Conservation (phyloP, 768 basidiomycete species). For the Tylopilus sp. region DNA sequence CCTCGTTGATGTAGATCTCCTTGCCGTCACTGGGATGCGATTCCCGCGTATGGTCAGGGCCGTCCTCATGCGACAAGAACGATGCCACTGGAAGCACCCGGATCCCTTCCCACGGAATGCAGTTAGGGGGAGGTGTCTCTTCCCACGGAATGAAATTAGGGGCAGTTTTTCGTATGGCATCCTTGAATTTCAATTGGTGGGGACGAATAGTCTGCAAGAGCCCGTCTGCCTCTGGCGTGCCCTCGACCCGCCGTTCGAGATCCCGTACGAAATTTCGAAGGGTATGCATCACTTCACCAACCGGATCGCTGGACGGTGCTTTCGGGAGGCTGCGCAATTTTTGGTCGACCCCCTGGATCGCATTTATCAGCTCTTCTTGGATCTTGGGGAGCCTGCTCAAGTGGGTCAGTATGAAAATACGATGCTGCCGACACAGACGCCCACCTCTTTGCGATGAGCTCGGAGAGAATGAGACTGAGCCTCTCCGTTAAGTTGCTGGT, state of each 20-base stretch:
- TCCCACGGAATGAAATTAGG: conserved; percentile 57
- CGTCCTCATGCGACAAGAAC: conserved; percentile 44
- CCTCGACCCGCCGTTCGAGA: conserved; percentile 45
- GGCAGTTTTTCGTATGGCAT: conserved; percentile 47
- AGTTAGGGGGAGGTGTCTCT: conserved; percentile 43
- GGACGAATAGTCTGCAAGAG: conserved; percentile 56
- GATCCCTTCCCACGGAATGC: conserved; percentile 45
- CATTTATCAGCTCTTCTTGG: conserved; percentile 50
- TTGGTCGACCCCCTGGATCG: conserved; percentile 39
- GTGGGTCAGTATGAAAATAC: background rate
- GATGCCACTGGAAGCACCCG: conserved; percentile 6
- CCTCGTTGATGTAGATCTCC: conserved; percentile 55
- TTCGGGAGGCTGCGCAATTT: conserved; percentile 38
- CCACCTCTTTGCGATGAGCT: conserved; percentile 59
- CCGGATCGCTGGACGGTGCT: conserved; percentile 52
- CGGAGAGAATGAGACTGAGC: conserved; percentile 58
- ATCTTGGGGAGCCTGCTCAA: conserved; percentile 56
- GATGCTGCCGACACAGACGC: conserved; percentile 16
- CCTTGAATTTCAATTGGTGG: conserved; percentile 44
- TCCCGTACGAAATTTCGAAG: conserved; percentile 47
- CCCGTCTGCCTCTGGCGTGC: conserved; percentile 49
- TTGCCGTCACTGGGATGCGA: background rate
- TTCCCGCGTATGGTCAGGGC: conserved; percentile 2
- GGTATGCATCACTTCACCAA: conserved; percentile 51
- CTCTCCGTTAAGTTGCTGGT: conserved; percentile 55